These are phyloP conservation scores for Suillus plorans DNA, from an alignment of 768 basidiomycete genomes.

Conservation along the genomic window DNA sequence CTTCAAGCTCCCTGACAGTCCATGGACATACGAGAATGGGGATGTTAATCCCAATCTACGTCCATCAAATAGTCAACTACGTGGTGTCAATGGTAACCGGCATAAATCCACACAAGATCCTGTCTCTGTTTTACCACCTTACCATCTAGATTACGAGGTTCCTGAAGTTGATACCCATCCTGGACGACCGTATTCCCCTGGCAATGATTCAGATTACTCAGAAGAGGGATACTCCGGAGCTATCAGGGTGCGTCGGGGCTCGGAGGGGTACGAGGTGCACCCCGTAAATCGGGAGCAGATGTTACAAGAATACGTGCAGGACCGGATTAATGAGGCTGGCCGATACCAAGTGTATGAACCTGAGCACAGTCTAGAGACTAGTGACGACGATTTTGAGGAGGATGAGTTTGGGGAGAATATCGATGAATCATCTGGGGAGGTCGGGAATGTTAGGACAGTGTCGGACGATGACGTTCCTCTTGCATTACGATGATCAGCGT, in stretches of 20 bases:
- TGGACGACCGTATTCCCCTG: constrained; percentile 17
- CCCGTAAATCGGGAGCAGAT: constrained; percentile 63
- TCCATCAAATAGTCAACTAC: constrained; percentile 53
- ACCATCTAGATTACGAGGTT: constrained; percentile 68
- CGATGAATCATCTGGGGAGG: background rate
- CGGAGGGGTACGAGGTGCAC: constrained; percentile 80
- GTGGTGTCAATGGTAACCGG: constrained; percentile 23
- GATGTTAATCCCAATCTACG: constrained; percentile 72
- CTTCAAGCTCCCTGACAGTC: constrained; percentile 56
- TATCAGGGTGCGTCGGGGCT: constrained; percentile 61
- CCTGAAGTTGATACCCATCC: constrained; percentile 30
- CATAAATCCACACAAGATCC: constrained; percentile 30
- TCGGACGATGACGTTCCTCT: constrained; percentile 25
- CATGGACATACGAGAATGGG: constrained; percentile 86
- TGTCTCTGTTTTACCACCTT: constrained; percentile 61
- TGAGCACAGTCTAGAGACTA: constrained; percentile 43
- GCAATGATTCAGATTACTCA: constrained; percentile 26
- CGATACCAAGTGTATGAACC: constrained; percentile 72
- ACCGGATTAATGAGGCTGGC: constrained; percentile 53
- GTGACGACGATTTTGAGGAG: constrained; percentile 38
- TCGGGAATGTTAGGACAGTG: constrained; percentile 2
- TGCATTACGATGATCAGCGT: constrained; percentile 15
- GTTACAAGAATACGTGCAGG: constrained; percentile 54
- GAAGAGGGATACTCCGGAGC: constrained; percentile 31
- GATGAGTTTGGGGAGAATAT: background rate